Conservation (phyloP, 805 yeast species). For the Teunomyces kruisii region DNA sequence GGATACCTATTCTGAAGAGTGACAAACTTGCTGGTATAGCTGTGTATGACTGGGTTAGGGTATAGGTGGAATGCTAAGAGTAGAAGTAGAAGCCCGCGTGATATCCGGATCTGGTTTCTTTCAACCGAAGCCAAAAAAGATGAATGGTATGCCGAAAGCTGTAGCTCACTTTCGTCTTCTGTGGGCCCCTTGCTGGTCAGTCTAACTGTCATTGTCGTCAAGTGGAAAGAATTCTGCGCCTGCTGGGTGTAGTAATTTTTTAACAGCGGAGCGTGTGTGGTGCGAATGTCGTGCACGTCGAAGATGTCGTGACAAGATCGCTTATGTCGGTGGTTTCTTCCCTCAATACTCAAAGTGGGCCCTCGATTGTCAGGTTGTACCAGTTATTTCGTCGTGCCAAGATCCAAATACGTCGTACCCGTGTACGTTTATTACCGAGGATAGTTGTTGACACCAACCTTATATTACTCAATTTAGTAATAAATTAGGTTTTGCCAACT, state of each 20-base stretch:
- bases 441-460: no score
- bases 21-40: constrained; percentile 34
- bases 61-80: constrained; percentile 27
- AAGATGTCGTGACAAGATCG: not conserved
- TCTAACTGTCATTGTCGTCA: not conserved
- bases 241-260: not conserved
- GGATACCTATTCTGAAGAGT: constrained; percentile 29
- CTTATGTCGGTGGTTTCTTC: not conserved
- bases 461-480: not conserved
- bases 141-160: constrained; percentile 13
- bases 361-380: no score
- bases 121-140: constrained; percentile 31
- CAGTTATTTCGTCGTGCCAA: no score
- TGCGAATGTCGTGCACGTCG: not conserved
- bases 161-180: not conserved
- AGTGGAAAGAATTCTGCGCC: not conserved
- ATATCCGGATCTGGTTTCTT: constrained; percentile 35
- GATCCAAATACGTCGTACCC: no score
- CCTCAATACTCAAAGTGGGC: no score
- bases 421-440: no score
- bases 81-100: constrained; percentile 26
- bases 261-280: not conserved
- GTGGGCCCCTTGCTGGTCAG: not conserved
- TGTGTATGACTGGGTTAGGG: constrained; percentile 15
- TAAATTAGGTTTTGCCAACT: not conserved